These are phyloP conservation scores for Paramecium tetraurelia DNA, from an alignment of 73 alveolate genomes.

Conservation along the genomic window DNA sequence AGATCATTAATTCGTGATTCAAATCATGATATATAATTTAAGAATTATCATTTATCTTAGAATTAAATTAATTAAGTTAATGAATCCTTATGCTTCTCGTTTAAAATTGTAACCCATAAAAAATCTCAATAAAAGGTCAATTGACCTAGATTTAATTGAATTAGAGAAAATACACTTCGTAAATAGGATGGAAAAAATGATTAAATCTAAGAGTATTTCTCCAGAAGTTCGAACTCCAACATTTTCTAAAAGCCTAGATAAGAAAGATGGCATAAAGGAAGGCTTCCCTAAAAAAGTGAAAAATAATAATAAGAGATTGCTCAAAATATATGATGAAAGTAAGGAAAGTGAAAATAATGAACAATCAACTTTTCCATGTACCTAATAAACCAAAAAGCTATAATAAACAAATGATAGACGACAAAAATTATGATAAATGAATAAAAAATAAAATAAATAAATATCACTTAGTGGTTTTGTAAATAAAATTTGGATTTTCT, in stretches of 20 bases:
- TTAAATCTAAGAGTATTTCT: neutral
- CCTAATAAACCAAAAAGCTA: neutral
- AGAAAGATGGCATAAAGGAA: neutral
- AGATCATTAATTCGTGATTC: neutral
- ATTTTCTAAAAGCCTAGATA: neutral
- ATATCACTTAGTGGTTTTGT: constrained; percentile 69
- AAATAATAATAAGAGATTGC: neutral
- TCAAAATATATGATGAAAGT: neutral
- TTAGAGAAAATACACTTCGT: neutral
- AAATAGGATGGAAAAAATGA: neutral
- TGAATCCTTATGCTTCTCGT: neutral
- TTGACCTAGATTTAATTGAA: neutral
- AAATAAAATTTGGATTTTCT: constrained; percentile 89
- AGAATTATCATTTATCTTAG: neutral
- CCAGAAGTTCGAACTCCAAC: neutral
- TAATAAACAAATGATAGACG: neutral
- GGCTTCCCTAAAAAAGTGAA: neutral
- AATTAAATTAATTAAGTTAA: too few species aligned
- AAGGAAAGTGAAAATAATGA: neutral
- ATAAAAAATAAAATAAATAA: neutral
- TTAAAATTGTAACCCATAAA: neutral
- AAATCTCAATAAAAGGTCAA: neutral
- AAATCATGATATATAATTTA: too few species aligned
- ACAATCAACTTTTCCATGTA: neutral
- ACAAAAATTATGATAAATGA: neutral